Base-by-base conservation (phyloP, 352 stramenopile genomes). In the Globisporangium sylvaticum region DNA sequence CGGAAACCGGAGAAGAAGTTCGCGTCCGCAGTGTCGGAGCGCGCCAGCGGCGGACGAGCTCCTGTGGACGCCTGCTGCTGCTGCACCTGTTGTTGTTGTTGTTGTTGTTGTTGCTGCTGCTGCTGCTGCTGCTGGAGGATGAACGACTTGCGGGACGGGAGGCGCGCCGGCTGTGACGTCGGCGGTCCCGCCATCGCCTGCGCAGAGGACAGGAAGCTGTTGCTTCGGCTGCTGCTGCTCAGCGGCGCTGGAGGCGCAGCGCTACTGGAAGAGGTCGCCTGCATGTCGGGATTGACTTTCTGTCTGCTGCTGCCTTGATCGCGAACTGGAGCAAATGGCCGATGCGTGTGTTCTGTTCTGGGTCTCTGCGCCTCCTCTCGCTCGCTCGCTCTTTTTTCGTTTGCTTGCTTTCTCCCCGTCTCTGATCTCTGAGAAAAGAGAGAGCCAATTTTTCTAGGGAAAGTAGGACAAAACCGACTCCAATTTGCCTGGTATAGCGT, bases 131-230 rank as follows among this genome's bases (percentile, higher is more conserved):
- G 73, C 60, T 81, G 71, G 39, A 86, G 64, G 44, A 86, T 86
- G 70, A 83, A 69, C 52, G 78, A 78, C 55, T 86, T 86, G 55
- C 66, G 78, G 22, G 78, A 86, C 57, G 75, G 78, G n/a, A 74
- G 70, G 20, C 67, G 71, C 52, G 69, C 63, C 4, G 67, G 58
- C 12, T 71, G 75, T 56, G 66, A 62, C 52, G 66, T 57, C 25
- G 60, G 55, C 22, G 55, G 29, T 12, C 62, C 55, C 68, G 57
- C 65, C 54, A 69, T 37, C 25, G 55, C 64, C 20, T 69, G 55
- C 24, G 57, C n/a, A 5, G 52, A 59, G n/a, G 57, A 69, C 27
- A 69, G 39, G 55, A 69, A 69, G 55, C 54, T 64, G 64, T 69
- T 63, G 64, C 55, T 69, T 22, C 64, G 55, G 29, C 15, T 64